Evolutionary conservation across 2,329 filamentous ascomycete genomes (phyloP), one percentile per base, ranked within the genome.

Genomic region (Ophiostoma ulmi): DNA sequence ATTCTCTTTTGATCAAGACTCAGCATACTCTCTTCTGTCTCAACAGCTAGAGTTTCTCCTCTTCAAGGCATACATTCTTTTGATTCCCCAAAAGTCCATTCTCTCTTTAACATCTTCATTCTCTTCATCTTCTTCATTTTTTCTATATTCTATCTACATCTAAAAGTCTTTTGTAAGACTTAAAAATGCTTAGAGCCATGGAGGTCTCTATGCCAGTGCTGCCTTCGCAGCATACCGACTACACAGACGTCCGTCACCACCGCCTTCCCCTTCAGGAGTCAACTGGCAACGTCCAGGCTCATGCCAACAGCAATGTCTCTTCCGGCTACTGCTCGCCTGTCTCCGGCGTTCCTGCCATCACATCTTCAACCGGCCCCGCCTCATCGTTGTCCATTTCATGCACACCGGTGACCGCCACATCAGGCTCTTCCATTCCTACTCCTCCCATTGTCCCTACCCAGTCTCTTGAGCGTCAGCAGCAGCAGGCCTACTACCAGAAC

Each of bases 191-290:
- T 36, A 58, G 65, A 71, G 76, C 75, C 72, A 82, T 82, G 80
- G 79, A 82, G 73, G 76, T 79, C 48, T 76, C 78, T 74, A 80
- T 82, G 73, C 82, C 83, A 61, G 80, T 85, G 73, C 78, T 86
- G 74, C 80, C 84, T 68, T 83, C 83, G 69, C 84, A 86, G 76
- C 81, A 82, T 69, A 31, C 70, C 75, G 85, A 82, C 76, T 83
- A 83, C 69, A 79, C 80, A 72, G 78, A 80, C 17, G 76, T 77
- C 70, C 81, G 83, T 70, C 81, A 83, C 74, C 79, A 79, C 73
- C 76, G 83, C 72, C 79, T 82, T 72, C 85, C 85, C 39, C 80
- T 87, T 52, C 80, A 83, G 71, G 85, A 87, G 75, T 81, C 83
- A 26, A 84, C 81, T 14, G 82, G 83, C 75, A 87, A 87, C 77